A percentile compares a stretch with the other conserved stretches of the same genome.
These are phyloP conservation scores for Oidiodendron maius DNA, from an alignment of 495 filamentous ascomycete species.

Conservation along the genomic window DNA sequence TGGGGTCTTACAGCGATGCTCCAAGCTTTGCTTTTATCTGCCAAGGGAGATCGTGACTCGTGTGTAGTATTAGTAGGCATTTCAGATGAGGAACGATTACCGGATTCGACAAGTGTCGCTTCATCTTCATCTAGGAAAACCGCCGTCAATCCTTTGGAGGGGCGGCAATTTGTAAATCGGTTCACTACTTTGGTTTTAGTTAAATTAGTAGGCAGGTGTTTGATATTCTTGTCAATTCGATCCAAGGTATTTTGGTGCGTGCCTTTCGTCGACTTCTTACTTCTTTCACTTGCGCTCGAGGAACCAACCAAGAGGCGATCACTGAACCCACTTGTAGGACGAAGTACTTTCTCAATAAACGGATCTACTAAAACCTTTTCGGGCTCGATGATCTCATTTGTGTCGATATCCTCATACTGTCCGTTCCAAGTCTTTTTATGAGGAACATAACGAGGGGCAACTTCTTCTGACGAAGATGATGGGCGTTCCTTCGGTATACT, in stretches of 20 bases:
- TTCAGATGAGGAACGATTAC: neutral
- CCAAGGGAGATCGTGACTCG: conserved; percentile 5
- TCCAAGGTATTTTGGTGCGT: too few relatives aligned
- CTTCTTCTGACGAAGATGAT: conserved; percentile 8
- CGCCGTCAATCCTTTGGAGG: neutral
- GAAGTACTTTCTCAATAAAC: conserved; percentile 5
- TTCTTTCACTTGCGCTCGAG: neutral
- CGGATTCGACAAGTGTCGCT: neutral
- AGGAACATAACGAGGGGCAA: conserved; percentile 11
- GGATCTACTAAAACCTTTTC: conserved; percentile 13
- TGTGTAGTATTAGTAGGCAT: conserved; percentile 6
- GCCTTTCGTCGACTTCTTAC: too few relatives aligned
- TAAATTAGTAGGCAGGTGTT: too few relatives aligned
- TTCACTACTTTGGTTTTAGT: too few relatives aligned
- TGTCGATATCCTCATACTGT: conserved; percentile 8
- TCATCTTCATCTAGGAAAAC: neutral
- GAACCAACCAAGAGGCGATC: conserved; percentile 2
- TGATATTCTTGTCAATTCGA: too few relatives aligned
- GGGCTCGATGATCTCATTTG: conserved; percentile 4
- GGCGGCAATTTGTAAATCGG: too few relatives aligned
- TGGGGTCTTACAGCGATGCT: conserved; percentile 19
- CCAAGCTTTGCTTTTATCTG: conserved; percentile 9
- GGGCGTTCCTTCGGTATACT: conserved; percentile 11
- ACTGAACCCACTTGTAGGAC: conserved; percentile 8
- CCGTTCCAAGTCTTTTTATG: conserved; percentile 13